Conservation (phyloP, 2,329 filamentous ascomycete species). For the Bretziella fagacearum region DNA sequence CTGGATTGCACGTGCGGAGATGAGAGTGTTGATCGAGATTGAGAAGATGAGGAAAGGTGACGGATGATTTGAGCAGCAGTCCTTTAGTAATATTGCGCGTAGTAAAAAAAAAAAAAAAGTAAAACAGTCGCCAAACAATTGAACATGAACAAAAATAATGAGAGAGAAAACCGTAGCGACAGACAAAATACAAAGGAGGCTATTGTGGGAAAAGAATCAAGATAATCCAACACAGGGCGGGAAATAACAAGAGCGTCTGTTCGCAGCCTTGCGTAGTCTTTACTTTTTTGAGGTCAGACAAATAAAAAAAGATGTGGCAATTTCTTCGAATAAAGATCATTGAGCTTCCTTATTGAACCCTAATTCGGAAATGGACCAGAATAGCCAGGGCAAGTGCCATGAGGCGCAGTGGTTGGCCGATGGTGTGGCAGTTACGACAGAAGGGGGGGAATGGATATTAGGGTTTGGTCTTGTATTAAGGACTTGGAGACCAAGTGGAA, state of each 20-base stretch:
- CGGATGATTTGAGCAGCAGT: background rate
- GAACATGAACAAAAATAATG: no score
- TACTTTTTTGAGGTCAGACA: background rate
- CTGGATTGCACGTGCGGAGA: conserved; percentile 1
- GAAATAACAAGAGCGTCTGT: conserved; percentile 1
- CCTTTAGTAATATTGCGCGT: background rate
- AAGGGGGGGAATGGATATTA: no score
- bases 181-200: no score
- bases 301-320: conserved; percentile 1
- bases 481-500: no score
- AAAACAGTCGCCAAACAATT: no score
- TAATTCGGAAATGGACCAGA: background rate
- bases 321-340: background rate
- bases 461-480: no score
- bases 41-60: background rate
- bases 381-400: background rate
- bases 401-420: no score
- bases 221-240: no score
- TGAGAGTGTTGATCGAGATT: background rate
- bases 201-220: no score
- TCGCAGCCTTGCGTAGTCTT: background rate
- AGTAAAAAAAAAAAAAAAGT: background rate
- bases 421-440: no score
- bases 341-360: background rate
- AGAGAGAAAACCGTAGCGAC: no score